Evolutionary conservation across 176 grass and related monocot genomes (phyloP), one percentile per base, ranked within the genome.

Genomic region (sorghum (Sorghum bicolor)): DNA sequence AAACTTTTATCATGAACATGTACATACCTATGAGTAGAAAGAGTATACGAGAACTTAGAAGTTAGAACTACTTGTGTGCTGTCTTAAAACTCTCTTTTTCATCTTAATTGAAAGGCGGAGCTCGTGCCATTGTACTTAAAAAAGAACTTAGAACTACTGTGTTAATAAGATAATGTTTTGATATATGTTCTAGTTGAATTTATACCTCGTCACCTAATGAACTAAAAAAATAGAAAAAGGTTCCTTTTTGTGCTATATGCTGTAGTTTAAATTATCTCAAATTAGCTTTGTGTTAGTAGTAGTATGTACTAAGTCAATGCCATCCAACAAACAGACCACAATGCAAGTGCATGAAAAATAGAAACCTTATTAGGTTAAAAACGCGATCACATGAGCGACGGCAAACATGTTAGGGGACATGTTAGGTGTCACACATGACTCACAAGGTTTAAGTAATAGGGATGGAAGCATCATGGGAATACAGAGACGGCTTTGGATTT

Each of bases 371-470:
- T 31, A 60, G 79, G 75, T 68, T 79, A 88, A 83, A 90, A 90
- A 88, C 70, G 58, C 0, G 6, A 37, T 87, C 91, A 90, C 85
- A 82, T 90, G 91, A 82, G 79, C 19, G 48, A 66, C 5, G 26
- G 5, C 81, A 70, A 48, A 87, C 84, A 75, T 44, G 57, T 87
- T 81, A 82, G 89, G 91, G 70, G 80, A 90, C 83, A 94, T 41
- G 87, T 90, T 90, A 94, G 89, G 87, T 94, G 89, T 63, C 71
- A 82, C 89, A 92, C 91, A 94, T 94, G 87, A 74, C 73, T 84
- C 69, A 67, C 82, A 83, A 77, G 15, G 84, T 70, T 86, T 76
- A 81, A 87, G 76, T 84, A 93, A 83, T 83, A 64, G 75, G 76
- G 63, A 89, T 85, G 83, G 89, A 91, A 88, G 88, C 85, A 97